Conservation (phyloP, 108 stramenopile species). For the Stephanodiscus minutulus region DNA sequence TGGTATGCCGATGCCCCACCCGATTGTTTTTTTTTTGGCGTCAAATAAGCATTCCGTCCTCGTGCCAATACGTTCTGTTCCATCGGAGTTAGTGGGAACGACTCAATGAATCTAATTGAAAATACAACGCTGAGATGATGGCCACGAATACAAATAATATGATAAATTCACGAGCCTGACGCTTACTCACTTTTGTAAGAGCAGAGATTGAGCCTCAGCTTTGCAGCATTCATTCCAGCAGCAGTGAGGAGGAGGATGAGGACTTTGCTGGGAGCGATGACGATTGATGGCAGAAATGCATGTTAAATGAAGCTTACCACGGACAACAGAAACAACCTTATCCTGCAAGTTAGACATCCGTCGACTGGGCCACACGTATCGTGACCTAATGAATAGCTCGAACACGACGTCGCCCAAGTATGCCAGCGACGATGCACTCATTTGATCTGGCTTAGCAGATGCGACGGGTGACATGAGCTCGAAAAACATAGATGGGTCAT, state of each 20-base stretch:
- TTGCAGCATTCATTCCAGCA: background rate
- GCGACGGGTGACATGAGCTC: constrained; percentile 42
- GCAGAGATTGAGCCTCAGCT: constrained; percentile 81
- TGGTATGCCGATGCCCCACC: constrained; percentile 65
- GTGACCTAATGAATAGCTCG: constrained; percentile 77
- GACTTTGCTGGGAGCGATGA: background rate
- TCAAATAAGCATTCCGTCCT: constrained; percentile 75
- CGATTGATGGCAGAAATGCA: background rate
- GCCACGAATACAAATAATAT: background rate
- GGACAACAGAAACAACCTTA: constrained; percentile 66
- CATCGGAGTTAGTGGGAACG: constrained; percentile 55
- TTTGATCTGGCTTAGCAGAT: constrained; percentile 60
- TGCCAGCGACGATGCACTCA: constrained; percentile 80
- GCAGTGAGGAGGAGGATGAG: background rate
- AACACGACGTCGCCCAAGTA: constrained; percentile 86
- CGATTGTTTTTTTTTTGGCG: constrained; percentile 44
- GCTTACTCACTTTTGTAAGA: constrained; percentile 50
- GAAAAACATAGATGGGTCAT: constrained; percentile 24
- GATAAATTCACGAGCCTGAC: background rate
- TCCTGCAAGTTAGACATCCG: constrained; percentile 75
- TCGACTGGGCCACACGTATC: constrained; percentile 79
- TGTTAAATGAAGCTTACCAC: constrained; percentile 59
- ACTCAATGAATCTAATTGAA: constrained; percentile 37
- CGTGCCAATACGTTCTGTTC: constrained; percentile 68
- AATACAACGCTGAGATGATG: background rate